Conservation (phyloP, 495 filamentous ascomycete species). For the Daldinia loculata region DNA sequence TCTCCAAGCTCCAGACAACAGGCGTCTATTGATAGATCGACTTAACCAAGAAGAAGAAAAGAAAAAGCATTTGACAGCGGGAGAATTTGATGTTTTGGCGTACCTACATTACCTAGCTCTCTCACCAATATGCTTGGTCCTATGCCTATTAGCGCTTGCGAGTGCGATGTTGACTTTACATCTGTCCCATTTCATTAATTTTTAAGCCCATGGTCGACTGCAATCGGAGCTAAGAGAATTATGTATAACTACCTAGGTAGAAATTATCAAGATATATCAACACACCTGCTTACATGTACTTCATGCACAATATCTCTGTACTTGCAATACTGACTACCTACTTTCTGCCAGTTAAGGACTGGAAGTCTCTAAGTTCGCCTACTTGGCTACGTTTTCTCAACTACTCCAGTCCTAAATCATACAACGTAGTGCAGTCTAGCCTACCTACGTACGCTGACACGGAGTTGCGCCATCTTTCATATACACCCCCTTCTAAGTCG, state of each 20-base stretch:
- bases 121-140: conserved; percentile 5
- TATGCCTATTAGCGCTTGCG: conserved; percentile 6
- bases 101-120: conserved; percentile 16
- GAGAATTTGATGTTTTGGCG: conserved; percentile 8
- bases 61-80: conserved; percentile 13
- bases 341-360: conserved; percentile 12
- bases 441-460: conserved; percentile 22
- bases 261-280: conserved; percentile 24
- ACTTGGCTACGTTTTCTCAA: conserved; percentile 15
- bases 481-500: conserved; percentile 19
- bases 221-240: conserved; percentile 6
- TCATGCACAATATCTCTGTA: conserved; percentile 16
- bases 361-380: conserved; percentile 7
- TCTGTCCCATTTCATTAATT: conserved; percentile 13
- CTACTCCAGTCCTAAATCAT: conserved; percentile 19
- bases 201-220: conserved; percentile 18
- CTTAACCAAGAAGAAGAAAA: conserved; percentile 7
- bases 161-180: conserved; percentile 16
- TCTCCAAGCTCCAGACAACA: conserved; percentile 27
- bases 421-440: conserved; percentile 27
- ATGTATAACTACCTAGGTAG: conserved; percentile 20
- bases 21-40: conserved; percentile 19
- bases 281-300: conserved; percentile 28
- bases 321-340: conserved; percentile 5
- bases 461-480: conserved; percentile 33